Base-by-base conservation (phyloP, 2,329 filamentous ascomycete species). In the Colletotrichum lini region DNA sequence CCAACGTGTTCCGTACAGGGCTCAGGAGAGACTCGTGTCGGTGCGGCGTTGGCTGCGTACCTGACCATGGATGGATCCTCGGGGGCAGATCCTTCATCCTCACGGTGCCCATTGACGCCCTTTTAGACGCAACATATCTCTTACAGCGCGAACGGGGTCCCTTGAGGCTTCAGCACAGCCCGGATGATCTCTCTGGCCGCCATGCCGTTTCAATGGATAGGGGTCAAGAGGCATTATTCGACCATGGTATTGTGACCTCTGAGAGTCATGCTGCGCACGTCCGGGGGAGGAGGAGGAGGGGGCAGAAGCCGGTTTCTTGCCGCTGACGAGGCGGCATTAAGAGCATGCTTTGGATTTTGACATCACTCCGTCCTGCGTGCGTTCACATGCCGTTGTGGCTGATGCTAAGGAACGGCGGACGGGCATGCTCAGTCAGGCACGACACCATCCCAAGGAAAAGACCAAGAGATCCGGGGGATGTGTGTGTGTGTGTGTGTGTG, bases 381-480 rank as follows among this genome's bases (percentile, higher is more conserved):
- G 30, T 30, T 30, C 30, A 30, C 30, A 30, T 30, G 30, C 7
- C 30, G 30, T 8, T 18, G 50, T 16, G 23, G 35, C 9, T 26
- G 18, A 18, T 8, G 21, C 45, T 18, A 21, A n/a, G 45, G 45
- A n/a, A 21, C 45, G 1, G 23, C 16, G 16, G 35, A 15, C 16
- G 16, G 35, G 10, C 16, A 49, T 60, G 58, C 18, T 15, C 58
- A 26, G 8, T 38, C 58, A 60, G 58, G 44, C 44, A 59, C 21
- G 42, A 23, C 38, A 58, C 8, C 30, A 30, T 42, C 45, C n/a
- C 30, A 30, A 23, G 42, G 47, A 53, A 52, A 30, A 58, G 50
- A 44, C 68, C 65, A 62, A 68, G 68, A 71, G 68, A 71, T 63
- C 50, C 21, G 26, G 56, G 42, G 26, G 23, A 26, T 42, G 62